Percentiles rank a stretch among this genome's conserved stretches.
Evolutionary conservation across 192 early-diverging fungal species (phyloP).

Genomic region (Backusella circina): DNA sequence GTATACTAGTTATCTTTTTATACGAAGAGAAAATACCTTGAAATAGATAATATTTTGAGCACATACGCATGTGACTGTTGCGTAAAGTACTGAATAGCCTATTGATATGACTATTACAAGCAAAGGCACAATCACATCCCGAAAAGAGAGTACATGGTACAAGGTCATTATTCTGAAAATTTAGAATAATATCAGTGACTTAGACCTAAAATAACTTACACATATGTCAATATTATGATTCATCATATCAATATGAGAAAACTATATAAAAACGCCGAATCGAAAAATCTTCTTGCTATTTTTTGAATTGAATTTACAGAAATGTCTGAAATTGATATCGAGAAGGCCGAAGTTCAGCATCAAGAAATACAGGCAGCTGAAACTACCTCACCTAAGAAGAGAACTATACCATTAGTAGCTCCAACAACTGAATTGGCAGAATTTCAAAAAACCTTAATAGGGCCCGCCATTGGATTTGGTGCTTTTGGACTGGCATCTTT

Average conservation of each 20-base stretch:
- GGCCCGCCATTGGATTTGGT: constrained; percentile 14
- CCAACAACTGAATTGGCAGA: background rate
- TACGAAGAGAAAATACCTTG: background rate
- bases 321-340: background rate
- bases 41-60: background rate
- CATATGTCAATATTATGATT: background rate
- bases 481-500: constrained; percentile 19
- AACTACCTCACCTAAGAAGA: background rate
- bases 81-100: background rate
- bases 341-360: background rate
- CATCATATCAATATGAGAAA: background rate
- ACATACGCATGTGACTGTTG: background rate
- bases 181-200: background rate
- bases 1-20: background rate
- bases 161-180: background rate
- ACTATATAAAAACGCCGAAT: background rate
- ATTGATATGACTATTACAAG: background rate
- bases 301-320: background rate
- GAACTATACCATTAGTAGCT: background rate
- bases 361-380: background rate
- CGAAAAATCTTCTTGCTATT: background rate
- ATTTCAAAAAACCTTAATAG: background rate
- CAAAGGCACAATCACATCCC: background rate
- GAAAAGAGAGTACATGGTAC: background rate
- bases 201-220: background rate